These are phyloP conservation scores for Taphrina deformans DNA, from an alignment of 1,139 yeast genomes.

Conservation along the genomic window DNA sequence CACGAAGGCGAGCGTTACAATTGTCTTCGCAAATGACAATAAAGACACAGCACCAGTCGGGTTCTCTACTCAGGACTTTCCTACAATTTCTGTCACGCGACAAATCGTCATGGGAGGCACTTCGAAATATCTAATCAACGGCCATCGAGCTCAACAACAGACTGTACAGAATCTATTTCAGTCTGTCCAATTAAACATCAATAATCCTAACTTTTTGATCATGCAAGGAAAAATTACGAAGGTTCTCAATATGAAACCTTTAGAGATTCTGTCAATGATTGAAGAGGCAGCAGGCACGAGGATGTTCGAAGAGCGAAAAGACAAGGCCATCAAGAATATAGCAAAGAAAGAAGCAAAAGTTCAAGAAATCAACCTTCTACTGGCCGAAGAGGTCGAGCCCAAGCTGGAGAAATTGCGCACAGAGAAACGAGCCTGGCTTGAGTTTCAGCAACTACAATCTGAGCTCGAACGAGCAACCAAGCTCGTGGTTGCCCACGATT, in stretches of 20 bases:
- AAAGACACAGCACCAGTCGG: slow-evolving; percentile 79
- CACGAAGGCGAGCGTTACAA: slow-evolving; percentile 93
- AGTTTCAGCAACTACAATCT: slow-evolving; percentile 79
- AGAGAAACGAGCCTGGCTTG: slow-evolving; percentile 80
- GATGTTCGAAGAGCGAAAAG: slow-evolving; percentile 90
- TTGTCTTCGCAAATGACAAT: slow-evolving; percentile 87
- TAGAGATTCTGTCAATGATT: slow-evolving; percentile 81
- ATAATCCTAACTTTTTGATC: slow-evolving; percentile 92
- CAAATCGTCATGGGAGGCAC: slow-evolving; percentile 81
- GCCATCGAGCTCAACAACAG: slow-evolving; percentile 94
- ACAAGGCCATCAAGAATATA: slow-evolving; percentile 89
- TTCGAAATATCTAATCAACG: slow-evolving; percentile 88
- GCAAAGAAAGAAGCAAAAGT: slow-evolving; percentile 83
- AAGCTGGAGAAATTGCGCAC: slow-evolving; percentile 75
- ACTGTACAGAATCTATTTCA: slow-evolving; percentile 88
- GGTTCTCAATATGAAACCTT: slow-evolving; percentile 92
- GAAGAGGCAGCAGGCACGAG: slow-evolving; percentile 99
- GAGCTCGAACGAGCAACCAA: slow-evolving; percentile 74
- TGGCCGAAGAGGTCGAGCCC: slow-evolving; percentile 89
- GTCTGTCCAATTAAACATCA: slow-evolving; percentile 90
- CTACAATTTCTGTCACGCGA: slow-evolving; percentile 86
- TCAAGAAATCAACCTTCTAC: slow-evolving; percentile 67
- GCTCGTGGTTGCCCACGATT: slow-evolving; percentile 78
- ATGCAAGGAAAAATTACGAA: slow-evolving; percentile 99
- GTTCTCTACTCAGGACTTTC: slow-evolving; percentile 61